Base-by-base conservation (phyloP, 2,329 filamentous ascomycete species). In the Diaporthe velutina region DNA sequence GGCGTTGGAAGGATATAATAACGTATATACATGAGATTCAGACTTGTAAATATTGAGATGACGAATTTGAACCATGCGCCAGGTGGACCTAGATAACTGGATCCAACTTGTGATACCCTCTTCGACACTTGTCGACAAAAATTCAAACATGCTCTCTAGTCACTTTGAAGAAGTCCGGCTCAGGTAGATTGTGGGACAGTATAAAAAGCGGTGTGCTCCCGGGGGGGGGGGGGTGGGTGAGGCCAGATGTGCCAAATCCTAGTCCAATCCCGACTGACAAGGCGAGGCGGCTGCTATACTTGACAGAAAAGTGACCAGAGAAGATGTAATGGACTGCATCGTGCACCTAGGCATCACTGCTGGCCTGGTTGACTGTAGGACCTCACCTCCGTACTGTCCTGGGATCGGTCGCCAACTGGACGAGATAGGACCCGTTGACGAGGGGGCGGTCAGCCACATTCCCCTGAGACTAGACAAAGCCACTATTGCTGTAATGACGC, bases 21-120 rank as follows among this genome's bases (percentile, higher is more conserved):
- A 54, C 54, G 64, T 52, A 38, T 35, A 54, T 54, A 68, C 35
- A 68, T 48, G 64, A 68, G 45, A 54, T 68, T 68, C 45, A 54
- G 64, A 68, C 22, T 40, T 54, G 48, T 68, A 40, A 28, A 68
- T 54, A 38, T 54, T 40, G 48, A 38, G 48, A 68, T 25, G 64
- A 68, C 48, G 48, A 38, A 52, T 54, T 68, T 54, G 64, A 68
- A 28, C 15, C 3, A 54, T 40, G 33, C 30, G 22, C 25, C 22
- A 28, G 9, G 54, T 9, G 33, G n/a, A n/a, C n/a, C n/a, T n/a
- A 25, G 9, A 38, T 19, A 25, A n/a, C n/a, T 25, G 64, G 22
- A 17, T n/a, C 15, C 45, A 54, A 38, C 13, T 40, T 22, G 3
- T 7, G n/a, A 54, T 15, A n/a, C n/a, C 8, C 30, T 28, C 25